These are phyloP conservation scores for Margaritispora aquatica DNA, from an alignment of 495 filamentous ascomycete species.

Conservation along the genomic window DNA sequence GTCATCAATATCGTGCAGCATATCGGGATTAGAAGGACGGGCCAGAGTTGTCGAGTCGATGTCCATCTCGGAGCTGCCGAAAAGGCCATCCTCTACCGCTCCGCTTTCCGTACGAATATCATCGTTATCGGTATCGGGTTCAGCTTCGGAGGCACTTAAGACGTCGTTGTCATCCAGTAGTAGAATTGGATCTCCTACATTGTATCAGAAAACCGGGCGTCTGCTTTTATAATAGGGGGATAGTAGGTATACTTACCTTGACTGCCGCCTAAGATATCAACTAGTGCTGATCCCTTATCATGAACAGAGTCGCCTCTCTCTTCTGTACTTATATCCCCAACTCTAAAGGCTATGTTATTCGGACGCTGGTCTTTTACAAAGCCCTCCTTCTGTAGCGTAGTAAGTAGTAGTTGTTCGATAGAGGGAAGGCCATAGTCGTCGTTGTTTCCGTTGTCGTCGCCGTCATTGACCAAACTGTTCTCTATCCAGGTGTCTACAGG, in stretches of 20 bases:
- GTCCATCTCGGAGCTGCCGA: constrained; percentile 10
- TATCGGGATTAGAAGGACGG: constrained; percentile 6
- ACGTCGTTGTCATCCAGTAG: constrained; percentile 7
- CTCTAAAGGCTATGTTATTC: constrained; percentile 7
- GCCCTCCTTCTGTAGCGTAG: constrained; percentile 11
- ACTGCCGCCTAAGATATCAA: constrained; percentile 7
- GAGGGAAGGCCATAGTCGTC: constrained; percentile 7
- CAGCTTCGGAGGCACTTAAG: constrained; percentile 13
- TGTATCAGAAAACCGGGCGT: constrained; percentile 12
- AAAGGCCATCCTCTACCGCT: constrained; percentile 2
- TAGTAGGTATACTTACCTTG: constrained; percentile 9
- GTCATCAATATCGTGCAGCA: constrained; percentile 16
- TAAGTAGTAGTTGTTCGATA: constrained; percentile 18
- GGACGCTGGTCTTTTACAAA: constrained; percentile 11
- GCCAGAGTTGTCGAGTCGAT: constrained; percentile 12
- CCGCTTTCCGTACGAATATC: background rate
- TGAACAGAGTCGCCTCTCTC: constrained; percentile 10
- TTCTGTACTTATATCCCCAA: constrained; percentile 10
- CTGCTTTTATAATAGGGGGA: constrained; percentile 10
- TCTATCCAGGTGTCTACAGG: constrained; percentile 9
- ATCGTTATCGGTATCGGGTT: constrained; percentile 2
- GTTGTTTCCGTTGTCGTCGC: background rate
- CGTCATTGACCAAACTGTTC: background rate
- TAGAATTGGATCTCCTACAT: constrained; percentile 15
- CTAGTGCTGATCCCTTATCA: constrained; percentile 1